phyloP scores from a whole-genome alignment of 306 rosid genomes.

The Lithocarpus polystachyus region DNA sequence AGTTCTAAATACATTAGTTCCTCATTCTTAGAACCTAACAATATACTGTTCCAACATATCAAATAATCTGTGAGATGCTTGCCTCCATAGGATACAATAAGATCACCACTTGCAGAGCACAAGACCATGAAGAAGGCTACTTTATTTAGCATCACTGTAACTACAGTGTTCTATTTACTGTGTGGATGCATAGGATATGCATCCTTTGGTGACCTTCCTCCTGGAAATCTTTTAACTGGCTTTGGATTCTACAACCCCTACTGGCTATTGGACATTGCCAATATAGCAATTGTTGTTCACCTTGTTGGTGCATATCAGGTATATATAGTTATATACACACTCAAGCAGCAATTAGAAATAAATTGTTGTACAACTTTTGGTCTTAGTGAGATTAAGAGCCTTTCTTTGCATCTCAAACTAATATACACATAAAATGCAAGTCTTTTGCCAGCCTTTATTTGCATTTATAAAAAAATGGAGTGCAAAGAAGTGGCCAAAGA shows the following conservation, averaged over 20 bases:
- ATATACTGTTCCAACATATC: neutral
- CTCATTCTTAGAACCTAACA: too few relatives aligned
- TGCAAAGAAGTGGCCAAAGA: slow-evolving; percentile 47
- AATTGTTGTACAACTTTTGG: neutral
- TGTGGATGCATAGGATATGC: slow-evolving; percentile 82
- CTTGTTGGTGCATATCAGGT: slow-evolving; percentile 81
- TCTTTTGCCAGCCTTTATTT: slow-evolving; percentile 62
- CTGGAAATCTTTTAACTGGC: slow-evolving; percentile 75
- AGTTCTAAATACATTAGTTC: too few relatives aligned
- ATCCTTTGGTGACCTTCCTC: slow-evolving; percentile 63
- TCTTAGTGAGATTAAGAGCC: too few relatives aligned
- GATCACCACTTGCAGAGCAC: slow-evolving; percentile 66
- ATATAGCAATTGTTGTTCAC: slow-evolving; percentile 66
- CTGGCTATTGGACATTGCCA: slow-evolving; percentile 74
- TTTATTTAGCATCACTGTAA: slow-evolving; percentile 36
- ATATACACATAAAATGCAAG: slow-evolving; percentile 29
- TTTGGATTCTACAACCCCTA: slow-evolving; percentile 82
- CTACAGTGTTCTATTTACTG: slow-evolving; percentile 56
- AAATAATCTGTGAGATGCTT: neutral
- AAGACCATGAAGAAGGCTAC: slow-evolving; percentile 74
- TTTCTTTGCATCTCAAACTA: neutral
- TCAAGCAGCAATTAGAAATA: neutral
- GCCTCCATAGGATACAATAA: slow-evolving; percentile 55
- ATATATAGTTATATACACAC: neutral
- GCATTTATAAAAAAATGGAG: slow-evolving; percentile 73